A percentile compares a stretch with the other conserved stretches of the same genome.
phyloP scores from a whole-genome alignment of 106 monocot genomes.

The Iris macrosiphon region DNA sequence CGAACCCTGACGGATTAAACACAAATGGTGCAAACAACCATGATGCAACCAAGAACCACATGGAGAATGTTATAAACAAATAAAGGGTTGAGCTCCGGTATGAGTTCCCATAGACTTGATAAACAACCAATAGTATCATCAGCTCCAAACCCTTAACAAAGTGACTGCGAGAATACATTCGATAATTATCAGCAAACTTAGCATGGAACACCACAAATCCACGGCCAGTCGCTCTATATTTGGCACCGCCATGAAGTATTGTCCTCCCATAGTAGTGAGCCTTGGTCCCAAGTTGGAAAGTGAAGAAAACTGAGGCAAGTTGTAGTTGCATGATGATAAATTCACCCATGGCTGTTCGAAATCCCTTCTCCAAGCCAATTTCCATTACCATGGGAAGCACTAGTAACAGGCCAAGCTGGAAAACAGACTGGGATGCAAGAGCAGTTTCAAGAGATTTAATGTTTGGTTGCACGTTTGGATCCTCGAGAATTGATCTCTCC shows the following conservation, averaged over 20 bases:
- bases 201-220: constrained; percentile 95
- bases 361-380: constrained; percentile 88
- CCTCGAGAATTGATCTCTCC: constrained; percentile 60
- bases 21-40: constrained; percentile 92
- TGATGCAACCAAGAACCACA: constrained; percentile 92
- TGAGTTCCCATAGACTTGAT: constrained; percentile 64
- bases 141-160: constrained; percentile 91
- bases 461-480: constrained; percentile 46
- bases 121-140: constrained; percentile 73
- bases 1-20: constrained; percentile 89
- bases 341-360: constrained; percentile 77
- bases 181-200: constrained; percentile 87
- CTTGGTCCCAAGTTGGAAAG: constrained; percentile 90
- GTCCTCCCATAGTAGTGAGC: constrained; percentile 90
- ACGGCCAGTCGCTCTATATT: constrained; percentile 87
- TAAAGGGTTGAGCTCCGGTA: constrained; percentile 65
- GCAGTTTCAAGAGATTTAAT: constrained; percentile 73
- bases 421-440: constrained; percentile 79
- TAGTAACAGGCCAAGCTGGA: constrained; percentile 78
- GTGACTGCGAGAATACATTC: constrained; percentile 89
- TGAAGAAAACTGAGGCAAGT: constrained; percentile 89
- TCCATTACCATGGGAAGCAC: constrained; percentile 98
- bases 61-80: constrained; percentile 78
- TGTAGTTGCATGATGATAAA: constrained; percentile 95
- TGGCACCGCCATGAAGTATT: constrained; percentile 84